phyloP scores from a whole-genome alignment of 257 asterid species.

The Solanum boliviense region DNA sequence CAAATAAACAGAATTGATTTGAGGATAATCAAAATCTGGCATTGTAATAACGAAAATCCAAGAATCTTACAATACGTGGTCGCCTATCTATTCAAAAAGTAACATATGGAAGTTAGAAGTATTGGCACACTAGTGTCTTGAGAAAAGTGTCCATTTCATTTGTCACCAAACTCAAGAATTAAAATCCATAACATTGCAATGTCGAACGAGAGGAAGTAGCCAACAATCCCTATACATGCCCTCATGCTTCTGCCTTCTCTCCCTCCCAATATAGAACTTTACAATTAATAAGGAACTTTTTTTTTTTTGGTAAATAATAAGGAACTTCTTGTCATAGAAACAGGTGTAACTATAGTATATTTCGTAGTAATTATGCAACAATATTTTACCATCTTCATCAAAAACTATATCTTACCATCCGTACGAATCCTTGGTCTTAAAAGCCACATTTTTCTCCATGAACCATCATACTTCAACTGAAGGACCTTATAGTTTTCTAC shows the following conservation, averaged over 20 bases:
- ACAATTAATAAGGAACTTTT: background rate
- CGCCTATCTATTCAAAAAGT: background rate
- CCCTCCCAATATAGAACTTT: background rate
- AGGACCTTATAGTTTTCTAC: conserved; percentile 63
- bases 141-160: background rate
- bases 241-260: background rate
- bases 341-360: background rate
- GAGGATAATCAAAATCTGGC: background rate
- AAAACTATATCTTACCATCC: conserved; percentile 47
- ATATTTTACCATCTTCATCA: conserved; percentile 47
- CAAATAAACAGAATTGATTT: background rate
- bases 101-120: background rate
- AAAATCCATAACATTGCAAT: background rate
- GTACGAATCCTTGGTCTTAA: conserved; percentile 87
- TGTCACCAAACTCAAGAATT: background rate
- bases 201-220: background rate
- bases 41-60: background rate
- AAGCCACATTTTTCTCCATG: conserved; percentile 99
- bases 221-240: background rate
- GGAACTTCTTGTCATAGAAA: background rate
- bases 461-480: conserved; percentile 60
- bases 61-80: background rate
- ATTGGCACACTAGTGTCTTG: background rate
- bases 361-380: background rate
- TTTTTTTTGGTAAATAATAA: background rate